Percentiles rank a stretch among this genome's conserved stretches.
phyloP scores from a whole-genome alignment of 768 basidiomycete species.

The Naganishia onofrii region DNA sequence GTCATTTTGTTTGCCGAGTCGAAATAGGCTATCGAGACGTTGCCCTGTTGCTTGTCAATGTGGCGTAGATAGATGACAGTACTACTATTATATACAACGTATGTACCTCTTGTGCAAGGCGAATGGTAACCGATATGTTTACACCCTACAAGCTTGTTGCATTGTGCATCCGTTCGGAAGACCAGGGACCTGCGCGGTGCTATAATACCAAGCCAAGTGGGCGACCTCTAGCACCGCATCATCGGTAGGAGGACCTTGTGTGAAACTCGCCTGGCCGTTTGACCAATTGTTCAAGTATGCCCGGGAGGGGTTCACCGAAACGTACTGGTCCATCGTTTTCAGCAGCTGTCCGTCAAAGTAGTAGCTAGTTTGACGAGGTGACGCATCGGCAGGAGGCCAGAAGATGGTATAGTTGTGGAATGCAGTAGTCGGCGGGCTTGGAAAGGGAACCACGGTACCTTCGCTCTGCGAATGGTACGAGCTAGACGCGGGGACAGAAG shows the following conservation, averaged over 20 bases:
- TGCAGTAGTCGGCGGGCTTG: not conserved
- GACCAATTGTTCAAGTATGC: slow-evolving; percentile 11
- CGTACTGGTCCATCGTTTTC: slow-evolving; percentile 1
- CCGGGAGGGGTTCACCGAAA: slow-evolving; percentile 10
- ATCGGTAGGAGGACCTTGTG: slow-evolving; percentile 1
- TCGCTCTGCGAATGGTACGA: not conserved
- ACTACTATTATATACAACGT: too few relatives aligned
- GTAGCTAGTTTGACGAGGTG: slow-evolving; percentile 1
- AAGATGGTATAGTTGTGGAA: slow-evolving; percentile 24
- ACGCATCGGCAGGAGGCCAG: slow-evolving; percentile 7
- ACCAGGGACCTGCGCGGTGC: not conserved
- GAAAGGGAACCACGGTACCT: not conserved
- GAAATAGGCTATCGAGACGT: too few relatives aligned
- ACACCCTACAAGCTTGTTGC: slow-evolving; percentile 16
- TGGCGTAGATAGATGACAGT: too few relatives aligned
- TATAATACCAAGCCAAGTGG: slow-evolving; percentile 14
- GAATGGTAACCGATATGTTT: not conserved
- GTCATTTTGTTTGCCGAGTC: too few relatives aligned
- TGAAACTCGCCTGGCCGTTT: slow-evolving; percentile 15
- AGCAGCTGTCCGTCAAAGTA: slow-evolving; percentile 5
- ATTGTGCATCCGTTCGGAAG: slow-evolving; percentile 5
- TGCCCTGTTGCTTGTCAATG: too few relatives aligned
- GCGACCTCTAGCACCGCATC: slow-evolving; percentile 3
- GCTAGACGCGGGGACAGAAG: not conserved
- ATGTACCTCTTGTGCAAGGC: too few relatives aligned